phyloP scores from a whole-genome alignment of 1,284 basidiomycete genomes.

The Naganishia sp. region DNA sequence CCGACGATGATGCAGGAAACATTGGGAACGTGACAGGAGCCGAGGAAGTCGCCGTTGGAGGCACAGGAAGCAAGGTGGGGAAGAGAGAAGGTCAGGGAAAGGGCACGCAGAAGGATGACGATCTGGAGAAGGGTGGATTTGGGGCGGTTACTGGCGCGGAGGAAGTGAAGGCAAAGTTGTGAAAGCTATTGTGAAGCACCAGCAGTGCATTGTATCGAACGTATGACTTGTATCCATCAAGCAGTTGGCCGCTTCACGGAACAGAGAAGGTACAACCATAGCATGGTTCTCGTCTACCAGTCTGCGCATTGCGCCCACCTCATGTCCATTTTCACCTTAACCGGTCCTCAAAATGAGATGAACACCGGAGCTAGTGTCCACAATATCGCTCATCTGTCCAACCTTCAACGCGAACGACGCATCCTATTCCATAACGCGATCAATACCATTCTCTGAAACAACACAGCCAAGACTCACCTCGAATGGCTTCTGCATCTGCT shows the following conservation, averaged over 20 bases:
- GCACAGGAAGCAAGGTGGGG: neutral
- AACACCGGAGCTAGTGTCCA: conserved; percentile 93
- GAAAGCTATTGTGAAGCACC: neutral
- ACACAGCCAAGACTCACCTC: conserved; percentile 57
- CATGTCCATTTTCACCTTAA: neutral
- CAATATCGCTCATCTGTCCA: conserved; percentile 81
- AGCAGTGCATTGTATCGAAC: neutral
- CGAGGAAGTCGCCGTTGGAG: conserved; percentile 8
- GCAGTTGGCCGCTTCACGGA: neutral
- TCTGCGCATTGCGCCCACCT: neutral
- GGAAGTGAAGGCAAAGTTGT: conserved; percentile 25
- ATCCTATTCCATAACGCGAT: conserved; percentile 55
- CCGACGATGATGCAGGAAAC: conserved; percentile 2
- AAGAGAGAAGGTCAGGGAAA: conserved; percentile 1
- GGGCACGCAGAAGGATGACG: neutral
- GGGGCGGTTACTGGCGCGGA: conserved; percentile 14
- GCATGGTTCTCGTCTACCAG: no score
- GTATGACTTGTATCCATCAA: conserved; percentile 3
- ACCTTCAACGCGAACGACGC: conserved; percentile 77
- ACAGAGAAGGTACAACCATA: no score
- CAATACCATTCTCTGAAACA: neutral
- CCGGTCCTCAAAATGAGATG: conserved; percentile 90
- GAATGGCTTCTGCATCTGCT: conserved; percentile 97
- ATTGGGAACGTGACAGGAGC: conserved; percentile 13
- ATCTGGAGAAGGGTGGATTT: conserved; percentile 24